Conservation (phyloP, 306 rosid species). For the Prunus salicina region DNA sequence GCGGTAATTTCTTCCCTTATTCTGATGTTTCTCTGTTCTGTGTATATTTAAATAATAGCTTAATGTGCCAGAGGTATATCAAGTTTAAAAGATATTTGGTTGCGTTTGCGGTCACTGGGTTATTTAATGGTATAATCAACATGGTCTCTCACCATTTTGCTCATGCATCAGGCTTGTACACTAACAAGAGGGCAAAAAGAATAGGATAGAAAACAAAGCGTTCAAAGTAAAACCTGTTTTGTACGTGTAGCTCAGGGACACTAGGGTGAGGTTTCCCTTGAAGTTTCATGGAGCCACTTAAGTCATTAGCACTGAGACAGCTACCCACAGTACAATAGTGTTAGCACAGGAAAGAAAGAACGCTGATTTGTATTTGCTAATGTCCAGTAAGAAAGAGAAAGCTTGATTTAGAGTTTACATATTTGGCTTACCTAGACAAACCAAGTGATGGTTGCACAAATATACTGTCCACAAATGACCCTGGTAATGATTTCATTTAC, state of each 20-base stretch:
- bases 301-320: not conserved
- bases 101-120: not conserved
- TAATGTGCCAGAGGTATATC: not conserved
- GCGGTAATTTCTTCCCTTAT: constrained; percentile 38
- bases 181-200: not conserved
- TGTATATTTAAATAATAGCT: not conserved
- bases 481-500: not conserved
- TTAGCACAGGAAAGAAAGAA: not conserved
- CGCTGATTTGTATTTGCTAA: not conserved
- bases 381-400: not conserved
- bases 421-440: not conserved
- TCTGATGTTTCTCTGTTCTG: not conserved
- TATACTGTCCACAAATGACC: not conserved
- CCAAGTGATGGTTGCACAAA: not conserved
- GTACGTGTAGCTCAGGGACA: too few species aligned
- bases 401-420: not conserved
- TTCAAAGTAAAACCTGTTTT: too few species aligned
- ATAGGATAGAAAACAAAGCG: too few species aligned
- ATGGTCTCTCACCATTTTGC: not conserved
- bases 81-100: not conserved
- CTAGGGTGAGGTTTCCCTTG: too few species aligned
- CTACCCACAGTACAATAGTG: not conserved
- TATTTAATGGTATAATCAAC: not conserved
- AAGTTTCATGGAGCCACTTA: not conserved
- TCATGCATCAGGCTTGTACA: not conserved